Percentiles rank a stretch among this genome's conserved stretches.
phyloP scores from a whole-genome alignment of 1,284 basidiomycete species.

The Farysia itapuensis region DNA sequence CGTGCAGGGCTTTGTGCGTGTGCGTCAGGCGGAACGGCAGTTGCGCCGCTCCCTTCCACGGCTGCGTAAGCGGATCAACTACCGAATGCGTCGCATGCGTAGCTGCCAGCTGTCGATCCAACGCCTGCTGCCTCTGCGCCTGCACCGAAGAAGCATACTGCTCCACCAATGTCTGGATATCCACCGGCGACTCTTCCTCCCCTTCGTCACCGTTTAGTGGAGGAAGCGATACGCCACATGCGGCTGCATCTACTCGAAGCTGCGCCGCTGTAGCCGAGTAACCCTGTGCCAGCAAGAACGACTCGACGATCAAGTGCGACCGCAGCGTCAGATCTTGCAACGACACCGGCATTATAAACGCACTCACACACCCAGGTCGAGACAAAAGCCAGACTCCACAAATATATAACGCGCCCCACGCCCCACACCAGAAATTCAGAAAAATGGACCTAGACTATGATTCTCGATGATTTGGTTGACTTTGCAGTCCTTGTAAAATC shows the following conservation, averaged over 20 bases:
- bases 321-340: constrained; percentile 14
- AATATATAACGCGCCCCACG: too few relatives aligned
- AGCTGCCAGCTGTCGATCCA: constrained; percentile 5
- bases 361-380: too few relatives aligned
- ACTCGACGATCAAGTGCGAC: constrained; percentile 36
- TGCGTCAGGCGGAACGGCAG: constrained; percentile 12
- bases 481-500: too few relatives aligned
- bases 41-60: constrained; percentile 11
- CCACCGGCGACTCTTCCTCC: constrained; percentile 2
- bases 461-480: too few relatives aligned
- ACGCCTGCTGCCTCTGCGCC: constrained; percentile 9
- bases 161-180: constrained; percentile 38
- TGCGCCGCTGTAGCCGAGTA: constrained; percentile 17
- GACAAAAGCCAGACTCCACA: too few relatives aligned
- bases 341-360: too few relatives aligned
- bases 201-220: not conserved
- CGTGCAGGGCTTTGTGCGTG: constrained; percentile 40
- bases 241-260: constrained; percentile 18
- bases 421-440: too few relatives aligned
- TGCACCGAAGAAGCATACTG: constrained; percentile 15
- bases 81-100: constrained; percentile 12
- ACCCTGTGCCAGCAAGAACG: constrained; percentile 25
- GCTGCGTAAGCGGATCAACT: constrained; percentile 20
- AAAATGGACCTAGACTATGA: too few relatives aligned
- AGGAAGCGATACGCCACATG: constrained; percentile 5